A percentile compares a stretch with the other conserved stretches of the same genome.
These are phyloP conservation scores for Mortierella sp. DNA, from an alignment of 371 early-diverging fungal species.

Conservation along the genomic window DNA sequence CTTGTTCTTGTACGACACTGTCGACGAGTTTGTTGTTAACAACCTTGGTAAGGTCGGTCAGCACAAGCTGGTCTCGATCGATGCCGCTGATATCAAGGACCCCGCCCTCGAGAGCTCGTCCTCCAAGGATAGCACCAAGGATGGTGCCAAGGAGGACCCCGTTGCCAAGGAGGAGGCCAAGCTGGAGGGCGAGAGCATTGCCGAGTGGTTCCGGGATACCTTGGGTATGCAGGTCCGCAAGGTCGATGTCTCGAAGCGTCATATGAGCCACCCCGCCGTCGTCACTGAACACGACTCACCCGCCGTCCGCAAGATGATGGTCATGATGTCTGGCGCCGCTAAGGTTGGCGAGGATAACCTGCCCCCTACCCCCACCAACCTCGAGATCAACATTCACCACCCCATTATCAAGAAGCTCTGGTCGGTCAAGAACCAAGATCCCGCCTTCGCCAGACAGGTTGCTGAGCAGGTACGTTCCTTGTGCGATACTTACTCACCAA, in stretches of 20 bases:
- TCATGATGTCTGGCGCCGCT: slow-evolving; percentile 82
- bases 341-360: slow-evolving; percentile 64
- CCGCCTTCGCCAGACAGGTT: slow-evolving; percentile 76
- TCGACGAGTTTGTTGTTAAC: slow-evolving; percentile 94
- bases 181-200: slow-evolving; percentile 72
- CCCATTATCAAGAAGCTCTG: slow-evolving; percentile 81
- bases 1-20: slow-evolving; percentile 85
- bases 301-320: slow-evolving; percentile 80
- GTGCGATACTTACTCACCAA: not conserved
- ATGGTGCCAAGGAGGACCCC: slow-evolving; percentile 18
- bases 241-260: slow-evolving; percentile 79
- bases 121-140: slow-evolving; percentile 55
- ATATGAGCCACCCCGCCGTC: slow-evolving; percentile 82
- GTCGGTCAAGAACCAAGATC: slow-evolving; percentile 69
- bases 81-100: slow-evolving; percentile 75
- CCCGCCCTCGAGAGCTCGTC: slow-evolving; percentile 59
- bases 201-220: slow-evolving; percentile 75
- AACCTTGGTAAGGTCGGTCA: slow-evolving; percentile 83
- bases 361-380: slow-evolving; percentile 67
- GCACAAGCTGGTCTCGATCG: slow-evolving; percentile 86
- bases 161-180: slow-evolving; percentile 72
- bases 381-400: slow-evolving; percentile 93
- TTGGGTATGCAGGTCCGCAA: slow-evolving; percentile 77
- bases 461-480: slow-evolving; percentile 64
- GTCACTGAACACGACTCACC: slow-evolving; percentile 85